Percentiles rank a stretch among this genome's conserved stretches.
Conservation (phyloP, 148 eudicot genomes). For the Agrostemma githago region DNA sequence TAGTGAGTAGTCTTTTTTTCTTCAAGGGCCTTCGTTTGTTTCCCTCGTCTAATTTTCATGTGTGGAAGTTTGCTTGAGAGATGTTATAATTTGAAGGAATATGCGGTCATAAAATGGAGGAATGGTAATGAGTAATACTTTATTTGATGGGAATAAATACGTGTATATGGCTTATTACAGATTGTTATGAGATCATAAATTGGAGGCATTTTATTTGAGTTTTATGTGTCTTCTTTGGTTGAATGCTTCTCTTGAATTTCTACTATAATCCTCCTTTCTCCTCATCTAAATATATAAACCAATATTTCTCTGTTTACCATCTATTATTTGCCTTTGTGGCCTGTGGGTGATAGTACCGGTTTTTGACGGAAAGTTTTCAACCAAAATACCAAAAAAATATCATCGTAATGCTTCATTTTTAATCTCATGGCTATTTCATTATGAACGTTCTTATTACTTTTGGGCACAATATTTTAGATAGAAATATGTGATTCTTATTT, state of each 20-base stretch:
- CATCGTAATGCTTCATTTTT: too few species aligned
- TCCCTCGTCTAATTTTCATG: background rate
- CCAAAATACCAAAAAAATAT: too few species aligned
- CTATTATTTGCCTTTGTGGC: too few species aligned
- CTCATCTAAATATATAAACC: too few species aligned
- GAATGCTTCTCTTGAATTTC: conserved; percentile 5
- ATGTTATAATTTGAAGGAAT: background rate
- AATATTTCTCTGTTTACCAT: background rate
- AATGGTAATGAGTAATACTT: background rate
- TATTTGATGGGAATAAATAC: background rate
- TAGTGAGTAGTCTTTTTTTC: background rate
- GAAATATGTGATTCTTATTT: too few species aligned
- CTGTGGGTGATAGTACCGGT: background rate
- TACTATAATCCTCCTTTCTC: background rate
- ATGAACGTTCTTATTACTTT: too few species aligned
- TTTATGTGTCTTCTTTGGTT: conserved; percentile 1
- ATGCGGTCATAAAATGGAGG: background rate
- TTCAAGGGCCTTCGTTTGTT: background rate
- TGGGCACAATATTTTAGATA: too few species aligned
- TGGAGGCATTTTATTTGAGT: background rate
- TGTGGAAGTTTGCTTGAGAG: background rate
- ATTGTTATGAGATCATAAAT: background rate
- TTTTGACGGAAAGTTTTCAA: background rate
- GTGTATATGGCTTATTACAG: background rate
- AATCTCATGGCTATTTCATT: too few species aligned